A percentile compares a stretch with the other conserved stretches of the same genome.
Evolutionary conservation across 176 grass and related monocot genomes (phyloP).

Genomic region (Cenchrus purpureus): DNA sequence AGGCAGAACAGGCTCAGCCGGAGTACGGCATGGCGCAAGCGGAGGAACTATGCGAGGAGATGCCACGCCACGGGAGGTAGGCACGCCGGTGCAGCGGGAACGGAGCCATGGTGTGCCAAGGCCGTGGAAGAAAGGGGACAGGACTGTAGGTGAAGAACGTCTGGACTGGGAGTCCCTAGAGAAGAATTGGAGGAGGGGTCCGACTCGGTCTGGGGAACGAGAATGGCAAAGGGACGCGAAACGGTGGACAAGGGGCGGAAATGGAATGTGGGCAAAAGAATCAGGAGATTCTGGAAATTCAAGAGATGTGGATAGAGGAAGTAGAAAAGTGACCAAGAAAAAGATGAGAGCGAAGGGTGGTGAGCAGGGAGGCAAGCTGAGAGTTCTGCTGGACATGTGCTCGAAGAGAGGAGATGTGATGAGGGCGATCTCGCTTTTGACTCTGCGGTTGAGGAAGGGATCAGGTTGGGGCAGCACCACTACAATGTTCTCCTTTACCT

Average conservation of each 20-base stretch:
- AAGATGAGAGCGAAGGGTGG: slow-evolving; percentile 18
- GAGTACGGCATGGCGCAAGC: background rate
- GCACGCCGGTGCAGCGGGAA: background rate
- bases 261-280: slow-evolving; percentile 14
- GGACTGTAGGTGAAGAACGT: background rate
- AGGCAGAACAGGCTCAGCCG: background rate
- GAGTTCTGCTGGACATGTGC: slow-evolving; percentile 65
- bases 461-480: slow-evolving; percentile 61
- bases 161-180: background rate
- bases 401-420: slow-evolving; percentile 69
- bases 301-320: background rate
- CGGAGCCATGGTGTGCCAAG: background rate
- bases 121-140: slow-evolving; percentile 37
- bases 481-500: slow-evolving; percentile 76
- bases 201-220: background rate
- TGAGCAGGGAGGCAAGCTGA: slow-evolving; percentile 44
- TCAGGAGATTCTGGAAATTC: slow-evolving; percentile 15
- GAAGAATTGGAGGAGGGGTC: background rate
- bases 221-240: background rate
- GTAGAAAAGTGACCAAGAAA: slow-evolving; percentile 28
- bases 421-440: slow-evolving; percentile 57
- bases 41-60: background rate
- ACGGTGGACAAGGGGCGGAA: slow-evolving; percentile 11
- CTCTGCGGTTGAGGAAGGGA: slow-evolving; percentile 42
- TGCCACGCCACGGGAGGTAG: background rate